A percentile compares a stretch with the other conserved stretches of the same genome.
Conservation (phyloP, 345 rosid genomes). For the Raphanus sativus region DNA sequence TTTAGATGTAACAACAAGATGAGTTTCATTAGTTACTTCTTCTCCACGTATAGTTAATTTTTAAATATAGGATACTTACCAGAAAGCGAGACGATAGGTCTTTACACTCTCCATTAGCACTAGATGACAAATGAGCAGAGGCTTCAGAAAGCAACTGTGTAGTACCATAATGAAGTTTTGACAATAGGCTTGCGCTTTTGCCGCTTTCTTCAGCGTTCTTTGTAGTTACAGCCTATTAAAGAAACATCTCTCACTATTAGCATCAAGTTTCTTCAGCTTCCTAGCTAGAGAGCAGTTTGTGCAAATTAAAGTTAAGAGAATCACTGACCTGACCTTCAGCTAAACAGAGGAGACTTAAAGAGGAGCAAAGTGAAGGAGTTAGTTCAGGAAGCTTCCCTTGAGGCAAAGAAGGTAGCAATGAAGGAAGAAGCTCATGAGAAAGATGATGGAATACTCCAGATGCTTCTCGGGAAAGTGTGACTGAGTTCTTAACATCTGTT, state of each 20-base stretch:
- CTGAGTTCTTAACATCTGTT: conserved; percentile 58
- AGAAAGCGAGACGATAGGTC: conserved; percentile 47
- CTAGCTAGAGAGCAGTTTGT: background rate
- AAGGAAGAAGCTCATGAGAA: conserved; percentile 54
- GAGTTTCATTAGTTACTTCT: background rate
- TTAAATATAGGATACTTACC: conserved; percentile 37
- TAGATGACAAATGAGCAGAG: conserved; percentile 36
- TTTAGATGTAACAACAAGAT: background rate
- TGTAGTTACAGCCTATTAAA: conserved; percentile 52
- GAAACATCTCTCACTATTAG: background rate
- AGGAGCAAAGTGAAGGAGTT: conserved; percentile 49
- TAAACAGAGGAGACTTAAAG: conserved; percentile 66
- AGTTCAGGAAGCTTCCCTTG: conserved; percentile 64
- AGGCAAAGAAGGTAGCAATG: conserved; percentile 42
- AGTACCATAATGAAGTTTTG: conserved; percentile 71
- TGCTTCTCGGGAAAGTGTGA: conserved; percentile 69
- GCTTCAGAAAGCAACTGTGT: conserved; percentile 61
- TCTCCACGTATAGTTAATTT: background rate
- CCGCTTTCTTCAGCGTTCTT: conserved; percentile 70
- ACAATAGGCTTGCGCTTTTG: conserved; percentile 50
- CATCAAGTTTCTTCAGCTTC: background rate
- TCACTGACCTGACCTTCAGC: conserved; percentile 72
- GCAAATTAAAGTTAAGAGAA: background rate
- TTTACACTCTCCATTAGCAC: conserved; percentile 43
- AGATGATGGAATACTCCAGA: conserved; percentile 70